Evolutionary conservation across 2,329 filamentous ascomycete species (phyloP), one percentile per base, ranked within the genome.

Genomic region (Hypoxylon sp.): DNA sequence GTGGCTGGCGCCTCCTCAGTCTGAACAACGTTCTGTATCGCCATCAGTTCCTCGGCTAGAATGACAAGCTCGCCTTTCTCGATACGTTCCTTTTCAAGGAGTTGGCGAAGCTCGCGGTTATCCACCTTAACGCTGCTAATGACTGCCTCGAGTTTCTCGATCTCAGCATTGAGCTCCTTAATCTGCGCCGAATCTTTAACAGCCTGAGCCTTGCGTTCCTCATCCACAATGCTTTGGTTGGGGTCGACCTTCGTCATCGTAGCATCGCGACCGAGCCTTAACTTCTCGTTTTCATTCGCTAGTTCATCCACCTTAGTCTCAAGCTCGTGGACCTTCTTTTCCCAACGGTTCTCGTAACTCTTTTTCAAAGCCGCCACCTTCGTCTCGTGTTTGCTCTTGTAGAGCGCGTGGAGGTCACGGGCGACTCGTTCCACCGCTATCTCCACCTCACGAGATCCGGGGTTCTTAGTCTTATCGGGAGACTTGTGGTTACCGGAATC

Each of bases 331-430:
- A 95, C 88, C 76, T 92, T 93, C 85, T 97, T 97, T 81, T 97
- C 94, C 88, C 94, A 96, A 60, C 95, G 90, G 51, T 88, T 88
- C 79, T 98, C 94, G 81, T 98, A 92, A 69, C 88, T 91, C 81
- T 91, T 91, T 82, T 91, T 98, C 71, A 99, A 85, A 3, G 94
- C 95, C 0, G 93, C 88, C 48, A 98, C 95, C 84, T 99, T 99
- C 70, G 91, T 93, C 83, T 98, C 95, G 79, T 99, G 96, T 83
- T 99, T 99, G 78, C 92, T 90, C 83, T 98, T 98, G 87, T 99
- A 99, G 10, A 97, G 86, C 0, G 91, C 87, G 78, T 99, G 96
- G 44, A 99, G 86, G 78, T 99, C 96, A 31, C 94, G 88, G n/a
- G 95, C 94, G 44, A 98, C 94, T 72, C 94, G 94, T 80, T 97